These are phyloP conservation scores for Aspergillus affinis DNA, from an alignment of 495 filamentous ascomycete genomes.

Conservation along the genomic window DNA sequence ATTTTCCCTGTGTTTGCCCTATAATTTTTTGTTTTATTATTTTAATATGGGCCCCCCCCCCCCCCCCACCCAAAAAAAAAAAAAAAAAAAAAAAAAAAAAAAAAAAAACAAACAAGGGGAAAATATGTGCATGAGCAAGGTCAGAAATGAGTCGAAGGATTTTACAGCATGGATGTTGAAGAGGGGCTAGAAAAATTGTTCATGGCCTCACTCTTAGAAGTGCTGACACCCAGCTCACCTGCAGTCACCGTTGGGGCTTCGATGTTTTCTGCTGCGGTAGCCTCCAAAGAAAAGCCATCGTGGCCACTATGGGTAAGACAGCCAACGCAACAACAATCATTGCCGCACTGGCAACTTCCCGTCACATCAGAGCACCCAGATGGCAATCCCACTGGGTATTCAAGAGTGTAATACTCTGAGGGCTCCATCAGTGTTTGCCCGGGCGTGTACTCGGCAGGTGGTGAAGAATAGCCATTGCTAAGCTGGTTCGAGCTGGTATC, in stretches of 20 bases:
- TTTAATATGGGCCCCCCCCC: too few relatives aligned
- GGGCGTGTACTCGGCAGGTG: slow-evolving; percentile 24
- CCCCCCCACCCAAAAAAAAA: too few relatives aligned
- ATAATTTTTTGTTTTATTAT: too few relatives aligned
- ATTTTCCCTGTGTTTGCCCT: too few relatives aligned
- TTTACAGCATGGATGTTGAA: slow-evolving; percentile 10
- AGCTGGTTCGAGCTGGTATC: slow-evolving; percentile 16
- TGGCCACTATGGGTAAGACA: slow-evolving; percentile 53
- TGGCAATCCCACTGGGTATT: slow-evolving; percentile 45
- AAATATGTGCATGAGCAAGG: neutral
- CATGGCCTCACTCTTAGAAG: slow-evolving; percentile 1
- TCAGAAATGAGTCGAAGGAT: slow-evolving; percentile 1
- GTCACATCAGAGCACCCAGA: slow-evolving; percentile 41
- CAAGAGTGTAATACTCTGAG: slow-evolving; percentile 46
- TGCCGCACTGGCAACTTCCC: slow-evolving; percentile 51
- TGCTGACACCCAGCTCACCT: neutral
- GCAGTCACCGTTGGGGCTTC: neutral
- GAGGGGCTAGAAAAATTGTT: slow-evolving; percentile 6
- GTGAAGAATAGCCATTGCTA: slow-evolving; percentile 31
- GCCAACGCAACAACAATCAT: slow-evolving; percentile 50
- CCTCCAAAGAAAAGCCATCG: slow-evolving; percentile 32
- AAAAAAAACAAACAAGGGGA: neutral
- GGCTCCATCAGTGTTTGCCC: slow-evolving; percentile 41
- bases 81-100: too few relatives aligned
- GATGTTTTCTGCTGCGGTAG: slow-evolving; percentile 3